Base-by-base conservation (phyloP, 352 stramenopile species). In the Phytopythium litorale region DNA sequence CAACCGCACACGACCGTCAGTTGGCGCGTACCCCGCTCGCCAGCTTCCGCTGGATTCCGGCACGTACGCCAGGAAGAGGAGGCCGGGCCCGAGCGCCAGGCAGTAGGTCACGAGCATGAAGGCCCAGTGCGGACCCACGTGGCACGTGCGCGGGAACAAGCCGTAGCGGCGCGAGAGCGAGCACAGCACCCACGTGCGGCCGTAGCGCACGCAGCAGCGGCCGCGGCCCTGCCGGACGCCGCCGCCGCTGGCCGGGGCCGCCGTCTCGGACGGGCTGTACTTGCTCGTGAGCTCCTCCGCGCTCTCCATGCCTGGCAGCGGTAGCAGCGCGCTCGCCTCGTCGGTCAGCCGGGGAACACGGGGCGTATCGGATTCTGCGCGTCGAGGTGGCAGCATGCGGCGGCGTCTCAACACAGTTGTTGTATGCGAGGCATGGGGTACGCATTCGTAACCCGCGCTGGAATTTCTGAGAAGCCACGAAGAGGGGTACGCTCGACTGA, bases 51-150 rank as follows among this genome's bases (percentile, higher is more conserved):
- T 25, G 28, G 51, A 37, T n/a, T n/a, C n/a, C n/a, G n/a, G n/a
- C n/a, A 59, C 71, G 38, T 70, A 74, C 59, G 74, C 56, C 23
- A 91, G 73, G 32, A 89, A 75, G 38, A 92, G 61, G 28, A 88
- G 68, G 16, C 72, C 65, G 5, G 83, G 83, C 0, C 64, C 81
- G 33, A 94, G 56, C 4, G 81, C 70, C 49, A 94, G 66, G 37
- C 68, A 79, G 70, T 92, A 94, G 3, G 83, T 94, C 33, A 91
- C 63, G 51, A 92, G 56, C 81, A 92, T 91, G 64, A 70, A 92
- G 21, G 60, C 66, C 76, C 78, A 89, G 60, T 94, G 75, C 15
- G 85, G 85, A 0, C 85, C 85, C 43, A 94, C 65, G 62, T 91
- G 83, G 48, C 71, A 82, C 45, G 79, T 89, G 37, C 40, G 12